Evolutionary conservation across 164 flowering plant genomes (phyloP), one percentile per base, ranked within the genome.

Genomic region (Warburgia ugandensis): DNA sequence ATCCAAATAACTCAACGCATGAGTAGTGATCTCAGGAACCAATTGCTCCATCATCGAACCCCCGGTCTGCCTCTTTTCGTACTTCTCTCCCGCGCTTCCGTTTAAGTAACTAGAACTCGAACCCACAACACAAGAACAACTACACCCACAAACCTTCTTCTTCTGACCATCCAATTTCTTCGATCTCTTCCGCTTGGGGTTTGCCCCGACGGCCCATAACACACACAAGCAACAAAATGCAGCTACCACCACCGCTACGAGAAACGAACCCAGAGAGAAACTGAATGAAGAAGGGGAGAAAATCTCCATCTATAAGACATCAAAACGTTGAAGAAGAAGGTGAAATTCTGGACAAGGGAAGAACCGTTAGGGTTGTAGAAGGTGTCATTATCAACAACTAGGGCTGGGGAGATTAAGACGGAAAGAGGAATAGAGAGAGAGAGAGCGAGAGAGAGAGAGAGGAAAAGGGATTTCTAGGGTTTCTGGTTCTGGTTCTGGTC

Each of bases 41-140:
- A 92, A 52, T 65, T 84, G 95, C 68, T 94, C 99, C 97, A 94
- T 94, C 99, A 94, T 94, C 23, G 99, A 89, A 36, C 78, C 81
- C 5, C 89, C 95, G 1, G 75, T 65, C 65, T 58, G 71, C 37
- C 62, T 54, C 54, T 42, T 47, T 62, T 52, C 64, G 42, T 42
- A 20, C 68, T 61, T 55, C 27, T 52, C 64, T 11, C 52, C 61
- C 1, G 56, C 52, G n/a, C 51, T 52, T 6, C 80, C 76, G 61
- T 73, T 74, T 29, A 64, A 37, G 56, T 61, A 63, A 9, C 39
- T 39, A 39, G 51, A 26, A 48, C 36, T 39, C 25, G 14, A n/a
- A 19, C 13, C 38, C 7, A 29, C 58, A 45, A 40, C 45, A n/a
- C 76, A 73, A 25, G 61, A 43, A 35, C 75, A 69, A 22, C 20